phyloP scores from a whole-genome alignment of 2,329 filamentous ascomycete species.

The Colletotrichum spinosum region DNA sequence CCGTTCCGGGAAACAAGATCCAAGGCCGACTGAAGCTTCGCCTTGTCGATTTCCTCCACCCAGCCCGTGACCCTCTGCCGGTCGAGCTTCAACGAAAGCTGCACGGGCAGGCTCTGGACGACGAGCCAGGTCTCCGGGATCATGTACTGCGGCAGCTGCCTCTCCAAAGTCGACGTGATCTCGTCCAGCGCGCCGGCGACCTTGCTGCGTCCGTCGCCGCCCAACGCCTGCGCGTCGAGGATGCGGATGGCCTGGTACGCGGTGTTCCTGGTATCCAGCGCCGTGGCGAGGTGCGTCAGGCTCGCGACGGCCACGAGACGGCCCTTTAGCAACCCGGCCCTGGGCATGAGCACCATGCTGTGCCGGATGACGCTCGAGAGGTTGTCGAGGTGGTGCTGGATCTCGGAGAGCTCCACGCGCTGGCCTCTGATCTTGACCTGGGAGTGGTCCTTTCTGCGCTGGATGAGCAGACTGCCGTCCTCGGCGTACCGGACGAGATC shows the following conservation, averaged over 20 bases:
- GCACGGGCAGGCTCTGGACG: constrained; percentile 37
- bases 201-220: background rate
- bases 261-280: background rate
- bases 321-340: background rate
- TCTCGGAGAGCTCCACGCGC: constrained; percentile 29
- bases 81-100: constrained; percentile 39
- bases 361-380: background rate
- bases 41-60: constrained; percentile 13
- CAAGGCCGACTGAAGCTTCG: background rate
- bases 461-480: constrained; percentile 29
- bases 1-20: background rate
- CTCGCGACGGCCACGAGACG: constrained; percentile 24
- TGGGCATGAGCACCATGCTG: constrained; percentile 15
- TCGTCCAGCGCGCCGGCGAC: background rate
- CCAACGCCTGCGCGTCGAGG: background rate
- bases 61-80: constrained; percentile 19
- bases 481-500: constrained; percentile 31
- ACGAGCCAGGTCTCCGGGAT: constrained; percentile 38
- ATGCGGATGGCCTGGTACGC: background rate
- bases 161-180: background rate
- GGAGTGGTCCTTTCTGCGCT: constrained; percentile 38
- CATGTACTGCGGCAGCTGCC: constrained; percentile 40
- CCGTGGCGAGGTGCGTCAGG: background rate
- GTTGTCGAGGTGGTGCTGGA: constrained; percentile 25
- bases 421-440: constrained; percentile 40